These are phyloP conservation scores for Cyberlindnera meyerae DNA, from an alignment of 805 yeast genomes.

Conservation along the genomic window DNA sequence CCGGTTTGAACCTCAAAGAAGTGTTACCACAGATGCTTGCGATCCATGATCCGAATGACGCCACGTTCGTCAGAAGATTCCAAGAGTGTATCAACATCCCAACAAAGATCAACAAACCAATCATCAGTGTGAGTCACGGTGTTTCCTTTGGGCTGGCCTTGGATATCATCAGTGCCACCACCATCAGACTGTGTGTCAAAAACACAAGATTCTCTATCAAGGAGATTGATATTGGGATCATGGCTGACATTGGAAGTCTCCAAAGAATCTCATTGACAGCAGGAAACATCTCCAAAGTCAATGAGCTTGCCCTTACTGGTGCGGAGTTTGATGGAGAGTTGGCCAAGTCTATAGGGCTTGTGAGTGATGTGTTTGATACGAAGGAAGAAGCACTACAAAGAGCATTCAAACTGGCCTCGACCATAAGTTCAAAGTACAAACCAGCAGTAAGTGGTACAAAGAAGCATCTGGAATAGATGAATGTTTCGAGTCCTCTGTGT, in stretches of 20 bases:
- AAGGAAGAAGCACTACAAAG: conserved; percentile 44
- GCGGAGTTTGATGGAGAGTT: conserved; percentile 48
- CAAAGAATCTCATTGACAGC: conserved; percentile 57
- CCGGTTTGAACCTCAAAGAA: conserved; percentile 58
- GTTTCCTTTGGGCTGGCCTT: conserved; percentile 60
- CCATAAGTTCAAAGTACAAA: conserved; percentile 41
- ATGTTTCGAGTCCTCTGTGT: conserved; percentile 32
- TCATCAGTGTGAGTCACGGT: conserved; percentile 66
- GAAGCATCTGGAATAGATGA: conserved; percentile 41
- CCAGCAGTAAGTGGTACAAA: conserved; percentile 69
- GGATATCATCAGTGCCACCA: conserved; percentile 56
- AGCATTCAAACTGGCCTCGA: conserved; percentile 43
- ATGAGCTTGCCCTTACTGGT: conserved; percentile 61
- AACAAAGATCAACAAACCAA: conserved; percentile 46
- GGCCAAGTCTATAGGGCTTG: conserved; percentile 52
- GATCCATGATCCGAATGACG: conserved; percentile 25
- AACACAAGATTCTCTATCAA: conserved; percentile 54
- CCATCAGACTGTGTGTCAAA: conserved; percentile 51
- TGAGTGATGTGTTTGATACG: conserved; percentile 41
- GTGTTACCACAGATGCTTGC: conserved; percentile 11
- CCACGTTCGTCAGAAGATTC: conserved; percentile 45
- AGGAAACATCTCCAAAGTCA: conserved; percentile 51
- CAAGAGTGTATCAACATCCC: conserved; percentile 53
- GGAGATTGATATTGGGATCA: conserved; percentile 68
- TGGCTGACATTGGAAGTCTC: conserved; percentile 76